These are phyloP conservation scores for Cryptosporidium bovis DNA, from an alignment of 169 alveolate species.

Conservation along the genomic window DNA sequence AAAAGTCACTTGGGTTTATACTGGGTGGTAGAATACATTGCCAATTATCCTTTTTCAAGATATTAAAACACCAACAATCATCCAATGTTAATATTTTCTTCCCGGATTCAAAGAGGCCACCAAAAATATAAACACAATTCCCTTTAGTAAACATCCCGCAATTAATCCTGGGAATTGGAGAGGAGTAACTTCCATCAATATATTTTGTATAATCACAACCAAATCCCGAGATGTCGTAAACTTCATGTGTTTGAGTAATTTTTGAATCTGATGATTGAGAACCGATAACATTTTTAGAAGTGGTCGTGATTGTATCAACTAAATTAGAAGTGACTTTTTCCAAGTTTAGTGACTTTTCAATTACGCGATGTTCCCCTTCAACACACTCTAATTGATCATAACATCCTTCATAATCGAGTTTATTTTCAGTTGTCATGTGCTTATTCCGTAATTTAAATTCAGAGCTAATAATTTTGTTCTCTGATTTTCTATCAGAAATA, in stretches of 20 bases:
- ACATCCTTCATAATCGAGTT: neutral
- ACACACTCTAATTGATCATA: neutral
- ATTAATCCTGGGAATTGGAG: conserved; percentile 80
- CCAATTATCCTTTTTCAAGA: conserved; percentile 82
- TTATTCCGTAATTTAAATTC: neutral
- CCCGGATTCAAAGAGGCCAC: conserved; percentile 84
- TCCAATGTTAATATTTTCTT: conserved; percentile 80
- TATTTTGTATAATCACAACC: neutral
- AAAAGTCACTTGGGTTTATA: neutral
- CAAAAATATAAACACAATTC: conserved; percentile 77
- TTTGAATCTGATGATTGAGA: conserved; percentile 28
- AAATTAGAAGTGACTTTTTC: conserved; percentile 7
- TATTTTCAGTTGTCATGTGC: conserved; percentile 1
- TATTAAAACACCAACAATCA: conserved; percentile 84
- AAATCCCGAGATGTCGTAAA: neutral
- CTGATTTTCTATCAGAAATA: neutral
- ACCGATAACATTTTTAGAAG: neutral
- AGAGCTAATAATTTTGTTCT: neutral
- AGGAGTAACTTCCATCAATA: conserved; percentile 20
- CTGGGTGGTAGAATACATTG: conserved; percentile 76
- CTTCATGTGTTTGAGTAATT: neutral
- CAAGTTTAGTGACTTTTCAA: neutral
- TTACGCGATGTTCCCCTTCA: neutral
- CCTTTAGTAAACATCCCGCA: conserved; percentile 80
- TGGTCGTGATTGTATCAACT: conserved; percentile 5